Evolutionary conservation across 768 basidiomycete species (phyloP).

Genomic region (Boletus insuetus): DNA sequence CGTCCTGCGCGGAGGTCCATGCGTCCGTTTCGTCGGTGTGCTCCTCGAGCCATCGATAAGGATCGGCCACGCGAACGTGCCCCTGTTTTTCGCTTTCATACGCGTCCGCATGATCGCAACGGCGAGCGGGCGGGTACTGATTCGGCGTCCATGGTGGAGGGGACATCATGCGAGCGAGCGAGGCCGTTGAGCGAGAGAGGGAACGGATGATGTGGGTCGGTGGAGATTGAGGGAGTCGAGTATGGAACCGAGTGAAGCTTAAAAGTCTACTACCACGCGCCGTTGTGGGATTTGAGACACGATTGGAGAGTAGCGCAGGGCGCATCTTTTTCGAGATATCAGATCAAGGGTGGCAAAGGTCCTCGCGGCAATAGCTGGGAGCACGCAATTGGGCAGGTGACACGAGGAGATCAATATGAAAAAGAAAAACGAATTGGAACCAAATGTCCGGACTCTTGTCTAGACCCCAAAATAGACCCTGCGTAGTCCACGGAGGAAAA

Average conservation of each 20-base stretch:
- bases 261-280: constrained; percentile 22
- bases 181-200: constrained; percentile 1
- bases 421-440: constrained; percentile 3
- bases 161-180: constrained; percentile 30
- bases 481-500: neutral
- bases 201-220: neutral
- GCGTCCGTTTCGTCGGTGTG: constrained; percentile 59
- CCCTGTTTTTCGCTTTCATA: constrained; percentile 68
- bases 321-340: constrained; percentile 21
- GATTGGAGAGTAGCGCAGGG: constrained; percentile 10
- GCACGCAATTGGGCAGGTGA: constrained; percentile 15
- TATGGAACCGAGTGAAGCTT: constrained; percentile 12
- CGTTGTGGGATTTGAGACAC: constrained; percentile 18
- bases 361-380: constrained; percentile 4
- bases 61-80: constrained; percentile 61
- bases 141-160: constrained; percentile 53
- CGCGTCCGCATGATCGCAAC: constrained; percentile 63
- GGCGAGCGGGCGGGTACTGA: constrained; percentile 61
- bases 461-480: constrained; percentile 1
- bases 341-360: constrained; percentile 33
- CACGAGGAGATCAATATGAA: constrained; percentile 18
- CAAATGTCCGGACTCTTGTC: neutral
- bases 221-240: constrained; percentile 8
- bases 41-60: constrained; percentile 74
- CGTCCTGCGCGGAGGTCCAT: constrained; percentile 63